Base-by-base conservation (phyloP, 495 filamentous ascomycete genomes). In the Astrothelium subdiscretum region DNA sequence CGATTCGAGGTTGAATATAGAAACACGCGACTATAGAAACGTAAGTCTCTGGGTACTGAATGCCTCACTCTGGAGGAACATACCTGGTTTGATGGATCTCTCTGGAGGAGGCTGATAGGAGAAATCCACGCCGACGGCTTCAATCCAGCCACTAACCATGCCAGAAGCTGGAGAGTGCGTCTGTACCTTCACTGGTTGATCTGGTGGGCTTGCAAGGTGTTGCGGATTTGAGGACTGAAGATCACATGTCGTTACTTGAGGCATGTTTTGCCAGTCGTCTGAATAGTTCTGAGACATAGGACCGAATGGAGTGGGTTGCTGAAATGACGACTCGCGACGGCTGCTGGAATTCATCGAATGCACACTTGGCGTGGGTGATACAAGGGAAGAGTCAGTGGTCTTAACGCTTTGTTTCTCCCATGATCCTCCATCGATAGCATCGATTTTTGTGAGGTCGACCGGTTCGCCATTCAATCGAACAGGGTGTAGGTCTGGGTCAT, bases 401-500 rank as follows among this genome's bases (percentile, higher is more conserved):
- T 80, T 77, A 20, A 76, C 78, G 68, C 83, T 86, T 31, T 79
- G 79, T 60, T 78, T 78, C 13, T 81, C 79, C 62, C 83, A 83
- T 74, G 81, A 82, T 11, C 78, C 74, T 31, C 71, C 79, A 51
- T 86, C 83, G n/a, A 60, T 72, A 11, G 78, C 62, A 26, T 86
- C 83, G 18, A 83, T 76, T 61, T 80, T 83, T 24, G 78, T 76
- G 10, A 85, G 72, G 54, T 85, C 82, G 3, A 79, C 75, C 8
- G 83, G 77, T 57, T 90, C 88, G 12, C 89, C 87, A 1, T 84
- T 77, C 3, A 97, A 77, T 48, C 79, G 76, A 31, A 97, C 91
- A 0, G 94, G 94, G 68, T 88, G 87, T 18, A 87, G 71, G 73
- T 97, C 95, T 2, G 92, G 91, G 68, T 98, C 94, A 69, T 98